Conservation (phyloP, 768 basidiomycete species). For the Udeniomyces megalosporus region DNA sequence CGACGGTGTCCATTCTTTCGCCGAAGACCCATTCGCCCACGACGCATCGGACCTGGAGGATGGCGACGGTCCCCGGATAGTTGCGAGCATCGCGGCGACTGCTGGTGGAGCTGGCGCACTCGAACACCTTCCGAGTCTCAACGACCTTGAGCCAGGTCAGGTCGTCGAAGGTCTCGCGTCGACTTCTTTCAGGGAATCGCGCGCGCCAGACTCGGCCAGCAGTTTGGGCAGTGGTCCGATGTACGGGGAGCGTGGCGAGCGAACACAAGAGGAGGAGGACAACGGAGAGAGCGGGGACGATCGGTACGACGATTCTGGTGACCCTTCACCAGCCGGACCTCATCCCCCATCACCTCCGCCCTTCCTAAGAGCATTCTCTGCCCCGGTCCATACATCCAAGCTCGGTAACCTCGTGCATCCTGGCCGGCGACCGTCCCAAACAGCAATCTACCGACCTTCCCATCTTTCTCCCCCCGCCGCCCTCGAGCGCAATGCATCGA, state of each 20-base stretch:
- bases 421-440: slow-evolving; percentile 1
- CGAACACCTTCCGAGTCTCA: too few relatives aligned
- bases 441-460: background rate
- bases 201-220: too few relatives aligned
- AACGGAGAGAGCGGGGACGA: too few relatives aligned
- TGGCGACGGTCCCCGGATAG: background rate
- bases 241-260: background rate
- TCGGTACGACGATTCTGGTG: background rate
- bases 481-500: background rate
- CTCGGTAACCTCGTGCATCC: slow-evolving; percentile 14
- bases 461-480: background rate
- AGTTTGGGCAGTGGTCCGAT: background rate
- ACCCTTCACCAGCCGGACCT: background rate
- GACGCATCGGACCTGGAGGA: slow-evolving; percentile 12
- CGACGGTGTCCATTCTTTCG: slow-evolving; percentile 8
- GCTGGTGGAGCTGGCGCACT: too few relatives aligned
- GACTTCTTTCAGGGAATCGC: too few relatives aligned
- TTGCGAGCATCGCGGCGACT: too few relatives aligned
- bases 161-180: too few relatives aligned
- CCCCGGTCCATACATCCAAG: slow-evolving; percentile 4
- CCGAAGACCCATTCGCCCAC: slow-evolving; percentile 15
- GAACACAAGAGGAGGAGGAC: too few relatives aligned
- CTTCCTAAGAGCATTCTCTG: slow-evolving; percentile 12
- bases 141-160: too few relatives aligned
- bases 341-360: background rate